A percentile compares a stretch with the other conserved stretches of the same genome.
Conservation (phyloP, 2,329 filamentous ascomycete species). For the Leptodontidium sp. region DNA sequence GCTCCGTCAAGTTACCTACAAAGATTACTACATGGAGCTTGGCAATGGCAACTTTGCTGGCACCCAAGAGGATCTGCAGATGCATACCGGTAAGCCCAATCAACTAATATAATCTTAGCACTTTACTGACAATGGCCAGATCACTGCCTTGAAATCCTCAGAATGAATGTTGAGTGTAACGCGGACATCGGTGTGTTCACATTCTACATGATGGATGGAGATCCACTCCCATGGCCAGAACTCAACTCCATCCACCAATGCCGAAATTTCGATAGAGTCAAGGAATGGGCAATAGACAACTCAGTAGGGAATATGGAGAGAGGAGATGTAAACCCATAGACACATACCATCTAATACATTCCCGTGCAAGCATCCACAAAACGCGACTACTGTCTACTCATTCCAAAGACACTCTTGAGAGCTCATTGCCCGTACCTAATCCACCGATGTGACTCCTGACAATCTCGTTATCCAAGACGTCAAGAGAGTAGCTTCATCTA, state of each 20-base stretch:
- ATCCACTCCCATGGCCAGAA: conserved; percentile 61
- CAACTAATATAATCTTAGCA: background rate
- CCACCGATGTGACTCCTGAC: background rate
- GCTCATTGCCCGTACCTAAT: background rate
- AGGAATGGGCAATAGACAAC: conserved; percentile 60
- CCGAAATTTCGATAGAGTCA: conserved; percentile 60
- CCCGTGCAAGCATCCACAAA: background rate
- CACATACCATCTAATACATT: background rate
- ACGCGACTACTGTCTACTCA: background rate
- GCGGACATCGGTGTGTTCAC: conserved; percentile 63
- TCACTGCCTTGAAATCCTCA: conserved; percentile 62
- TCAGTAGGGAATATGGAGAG: conserved; percentile 51
- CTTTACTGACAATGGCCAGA: conserved; percentile 44
- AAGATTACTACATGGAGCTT: conserved; percentile 57
- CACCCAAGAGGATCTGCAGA: conserved; percentile 52
- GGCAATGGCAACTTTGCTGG: conserved; percentile 57
- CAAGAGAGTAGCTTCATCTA: too few species aligned
- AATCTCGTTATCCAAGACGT: too few species aligned
- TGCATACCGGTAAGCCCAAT: conserved; percentile 47
- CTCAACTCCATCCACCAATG: conserved; percentile 62
- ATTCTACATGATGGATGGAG: conserved; percentile 55
- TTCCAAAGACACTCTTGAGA: background rate
- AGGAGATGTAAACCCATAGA: conserved; percentile 35
- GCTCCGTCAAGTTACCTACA: conserved; percentile 56
- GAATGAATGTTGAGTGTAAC: conserved; percentile 63